Evolutionary conservation across 306 rosid genomes (phyloP), one percentile per base, ranked within the genome.

Genomic region (Trifolium dubium): DNA sequence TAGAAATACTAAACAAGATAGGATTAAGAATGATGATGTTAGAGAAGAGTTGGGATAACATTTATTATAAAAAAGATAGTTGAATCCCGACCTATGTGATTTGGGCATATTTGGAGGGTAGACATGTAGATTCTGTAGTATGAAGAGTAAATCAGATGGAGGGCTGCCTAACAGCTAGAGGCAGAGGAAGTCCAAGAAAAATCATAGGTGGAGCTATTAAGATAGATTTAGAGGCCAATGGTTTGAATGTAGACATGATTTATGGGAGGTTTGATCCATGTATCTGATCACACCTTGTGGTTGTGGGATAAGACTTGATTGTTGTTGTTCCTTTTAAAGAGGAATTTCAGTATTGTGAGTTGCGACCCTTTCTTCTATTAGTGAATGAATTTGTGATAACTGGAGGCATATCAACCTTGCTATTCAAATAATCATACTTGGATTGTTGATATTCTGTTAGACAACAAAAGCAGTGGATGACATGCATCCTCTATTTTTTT

Each of bases 361-460:
- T 51, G 64, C 59, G 43, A 30, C 41, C 41, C 23, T 31, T 64
- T 62, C 40, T 62, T 15, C 49, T 63, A 61, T 69, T 69, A 15
- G 43, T 63, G 71, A 30, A 37, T 62, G 80, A 63, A 23, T 51
- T 69, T 39, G 40, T 39, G 34, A 60, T 31, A 34, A 35, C 34
- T 23, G 15, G 37, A 67, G 69, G 32, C 40, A 31, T 44, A 54
- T 44, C 64, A 51, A 12, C 50, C 32, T 65, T 46, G 7, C 80
- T 64, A 69, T 74, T 74, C 28, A 78, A 43, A 62, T 8, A 6
- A 15, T 60, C 39, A 35, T 31, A 69, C 67, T 54, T 65, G 67
- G 51, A 56, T 58, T 49, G 32, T 58, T 63, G 46, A 77, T 50
- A 17, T 65, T 71, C 64, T 67, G 49, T 72, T 66, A 70, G 71